Base-by-base conservation (phyloP, 345 rosid species). In the Geranium brycei region DNA sequence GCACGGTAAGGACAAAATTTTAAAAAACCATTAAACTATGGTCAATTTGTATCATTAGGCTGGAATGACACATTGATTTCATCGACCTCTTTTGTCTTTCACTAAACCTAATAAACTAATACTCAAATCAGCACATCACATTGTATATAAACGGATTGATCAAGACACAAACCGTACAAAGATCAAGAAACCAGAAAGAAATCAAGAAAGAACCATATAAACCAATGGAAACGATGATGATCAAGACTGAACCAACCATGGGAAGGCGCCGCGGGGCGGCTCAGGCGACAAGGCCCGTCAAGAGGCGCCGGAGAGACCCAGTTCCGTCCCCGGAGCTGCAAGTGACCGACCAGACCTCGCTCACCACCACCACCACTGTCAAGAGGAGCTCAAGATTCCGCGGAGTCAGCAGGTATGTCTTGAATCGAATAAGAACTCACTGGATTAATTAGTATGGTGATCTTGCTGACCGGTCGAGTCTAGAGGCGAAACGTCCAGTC, bases 311-410 rank as follows among this genome's bases (percentile, higher is more conserved):
- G 62, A 77, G 87, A 67, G 82, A 77, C 19, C 75, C 72, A 19
- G 69, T 68, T 3, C 19, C 63, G 11, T 59, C 53, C 13, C 15
- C 47, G 3, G 69, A 8, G 53, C 40, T 18, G 59, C 77, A 72
- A 61, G 75, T 31, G 18, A 61, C 17, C 64, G 73, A 76, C 53
- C 81, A 66, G 60, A 63, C 59, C 51, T 69, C 79, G 19, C 71
- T 66, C 4, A 74, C 84, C 23, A 64, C 83, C 30, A 74, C 84
- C 23, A 64, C 83, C 30, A 77, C 85, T 7, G 88, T 75, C 59
- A 86, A 86, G 74, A 83, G 91, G 76, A 86, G 91, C 66, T 86
- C 91, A 23, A 83, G 76, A 65, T 86, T 81, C 51, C 88, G 86
- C 1, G 91, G 91, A 1, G 91, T 83, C 2, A 86, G 91, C 85